A percentile compares a stretch with the other conserved stretches of the same genome.
Conservation (phyloP, 495 filamentous ascomycete genomes). For the Penicillium canescens region DNA sequence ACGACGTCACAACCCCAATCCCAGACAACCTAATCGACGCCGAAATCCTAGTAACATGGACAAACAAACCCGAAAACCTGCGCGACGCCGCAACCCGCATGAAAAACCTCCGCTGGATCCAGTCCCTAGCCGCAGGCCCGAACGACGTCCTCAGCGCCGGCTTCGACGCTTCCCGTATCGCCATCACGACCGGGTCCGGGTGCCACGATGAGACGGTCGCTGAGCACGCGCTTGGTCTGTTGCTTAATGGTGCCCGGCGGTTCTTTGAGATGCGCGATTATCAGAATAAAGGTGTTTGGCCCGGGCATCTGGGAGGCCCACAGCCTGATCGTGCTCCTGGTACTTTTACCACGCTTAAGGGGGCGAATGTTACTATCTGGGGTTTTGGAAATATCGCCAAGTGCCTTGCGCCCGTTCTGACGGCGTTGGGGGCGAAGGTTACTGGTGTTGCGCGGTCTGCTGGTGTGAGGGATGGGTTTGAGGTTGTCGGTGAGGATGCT, state of each 20-base stretch:
- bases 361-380: conserved; percentile 38
- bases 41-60: conserved; percentile 57
- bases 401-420: conserved; percentile 28
- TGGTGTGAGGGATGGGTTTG: conserved; percentile 30
- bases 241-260: conserved; percentile 49
- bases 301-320: conserved; percentile 53
- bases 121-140: conserved; percentile 60
- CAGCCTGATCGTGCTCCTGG: conserved; percentile 46
- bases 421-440: conserved; percentile 25
- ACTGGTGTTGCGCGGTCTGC: conserved; percentile 24
- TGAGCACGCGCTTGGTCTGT: conserved; percentile 56
- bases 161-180: conserved; percentile 45
- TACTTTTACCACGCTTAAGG: conserved; percentile 56
- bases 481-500: conserved; percentile 46
- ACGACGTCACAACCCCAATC: conserved; percentile 53
- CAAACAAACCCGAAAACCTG: conserved; percentile 54
- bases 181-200: conserved; percentile 57
- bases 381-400: conserved; percentile 39
- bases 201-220: conserved; percentile 62
- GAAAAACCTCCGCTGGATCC: conserved; percentile 58
- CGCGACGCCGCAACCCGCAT: conserved; percentile 47
- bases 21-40: conserved; percentile 54
- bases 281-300: conserved; percentile 54
- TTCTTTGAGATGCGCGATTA: conserved; percentile 61
- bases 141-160: conserved; percentile 61